Evolutionary conservation across 2,329 filamentous ascomycete genomes (phyloP), one percentile per base, ranked within the genome.

Genomic region (Stenocarpella maydis): DNA sequence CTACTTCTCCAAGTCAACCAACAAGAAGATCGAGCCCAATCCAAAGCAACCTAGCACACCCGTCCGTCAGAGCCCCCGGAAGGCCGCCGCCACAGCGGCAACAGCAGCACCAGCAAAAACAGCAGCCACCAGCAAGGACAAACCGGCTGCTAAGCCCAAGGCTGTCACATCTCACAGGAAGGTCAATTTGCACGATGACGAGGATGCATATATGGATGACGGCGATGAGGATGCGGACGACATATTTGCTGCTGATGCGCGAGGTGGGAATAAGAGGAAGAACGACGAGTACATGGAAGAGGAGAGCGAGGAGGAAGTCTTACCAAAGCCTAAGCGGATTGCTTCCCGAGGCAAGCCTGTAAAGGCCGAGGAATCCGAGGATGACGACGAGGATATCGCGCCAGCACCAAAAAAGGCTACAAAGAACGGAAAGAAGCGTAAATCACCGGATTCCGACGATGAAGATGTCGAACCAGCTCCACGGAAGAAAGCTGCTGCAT

Each of bases 201-300:
- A 85, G 10, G 85, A 88, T 74, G 86, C 84, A 6, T 88, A 87
- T 69, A 80, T 91, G 73, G 88, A 93, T 24, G 91, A 92, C 65
- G 90, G 90, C 41, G 90, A 87, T 8, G 88, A 93, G 53, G 90
- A 88, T 3, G 91, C 88, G n/a, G 92, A 94, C 73, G 95, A 97
- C 74, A 94, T 97, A 24, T 95, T 95, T 79, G 92, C 91, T 17
- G 90, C 91, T 4, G 90, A 93, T 72, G 87, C 86, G 41, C 91
- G 90, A 76, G 87, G 86, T 58, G 83, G 87, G 53, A 88, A 86
- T 68, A 93, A 90, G 77, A 85, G 87, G 60, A 91, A 89, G 74
- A 90, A 90, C 49, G 92, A 96, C 76, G 91, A 93, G 65, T 93
- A 95, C 68, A 91, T 92, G 71, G 91, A 92, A 70, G 88, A 89